Evolutionary conservation across 345 rosid species (phyloP).

Genomic region (Gossypium rotundifolium): DNA sequence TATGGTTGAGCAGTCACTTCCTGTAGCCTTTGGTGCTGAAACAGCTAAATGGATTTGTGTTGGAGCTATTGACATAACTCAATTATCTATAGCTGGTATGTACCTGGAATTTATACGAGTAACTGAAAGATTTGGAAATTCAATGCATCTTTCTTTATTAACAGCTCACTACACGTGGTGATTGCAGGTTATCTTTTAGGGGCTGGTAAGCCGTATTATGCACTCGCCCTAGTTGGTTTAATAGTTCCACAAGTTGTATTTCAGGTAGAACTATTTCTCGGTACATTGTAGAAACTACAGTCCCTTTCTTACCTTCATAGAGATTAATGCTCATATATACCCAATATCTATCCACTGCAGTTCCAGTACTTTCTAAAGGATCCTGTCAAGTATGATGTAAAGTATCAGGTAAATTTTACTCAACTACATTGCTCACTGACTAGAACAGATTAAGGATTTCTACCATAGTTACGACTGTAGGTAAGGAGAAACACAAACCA

Average conservation of each 20-base stretch:
- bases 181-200: conserved; percentile 80
- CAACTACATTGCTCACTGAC: neutral
- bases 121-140: neutral
- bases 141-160: neutral
- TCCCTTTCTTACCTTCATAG: neutral
- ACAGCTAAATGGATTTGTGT: conserved; percentile 99
- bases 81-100: conserved; percentile 87
- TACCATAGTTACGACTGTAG: neutral
- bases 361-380: conserved; percentile 89
- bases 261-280: conserved; percentile 46
- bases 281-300: neutral
- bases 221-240: conserved; percentile 69
- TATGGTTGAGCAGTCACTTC: conserved; percentile 64
- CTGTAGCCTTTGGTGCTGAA: conserved; percentile 96
- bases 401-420: conserved; percentile 64
- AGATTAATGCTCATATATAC: neutral
- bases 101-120: neutral
- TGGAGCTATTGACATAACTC: conserved; percentile 94
- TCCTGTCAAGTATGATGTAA: conserved; percentile 91
- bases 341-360: conserved; percentile 30
- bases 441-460: neutral
- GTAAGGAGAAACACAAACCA: neutral
- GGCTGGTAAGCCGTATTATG: conserved; percentile 90
- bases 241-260: conserved; percentile 78
- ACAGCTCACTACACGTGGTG: neutral